A percentile compares a stretch with the other conserved stretches of the same genome.
phyloP scores from a whole-genome alignment of 2,329 filamentous ascomycete genomes.

The Penicillium sp. region DNA sequence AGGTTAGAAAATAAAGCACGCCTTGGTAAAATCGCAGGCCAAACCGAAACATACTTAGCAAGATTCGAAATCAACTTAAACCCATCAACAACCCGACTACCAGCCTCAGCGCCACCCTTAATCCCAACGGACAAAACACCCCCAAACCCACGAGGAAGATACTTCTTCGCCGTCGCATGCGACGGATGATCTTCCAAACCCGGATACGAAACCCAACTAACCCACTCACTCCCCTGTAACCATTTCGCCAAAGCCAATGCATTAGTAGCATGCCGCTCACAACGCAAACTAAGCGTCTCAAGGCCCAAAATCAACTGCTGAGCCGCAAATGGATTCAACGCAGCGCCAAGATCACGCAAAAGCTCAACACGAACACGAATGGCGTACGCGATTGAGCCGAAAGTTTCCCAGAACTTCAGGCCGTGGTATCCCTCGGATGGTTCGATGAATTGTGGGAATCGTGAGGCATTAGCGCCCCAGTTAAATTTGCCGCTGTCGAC shows the following conservation, averaged over 20 bases:
- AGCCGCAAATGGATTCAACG: constrained; percentile 86
- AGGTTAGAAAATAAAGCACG: constrained; percentile 13
- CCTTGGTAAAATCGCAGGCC: not conserved
- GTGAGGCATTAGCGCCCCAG: constrained; percentile 81
- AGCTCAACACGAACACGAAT: constrained; percentile 88
- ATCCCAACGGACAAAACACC: constrained; percentile 93
- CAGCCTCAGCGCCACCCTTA: constrained; percentile 82
- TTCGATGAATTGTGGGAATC: constrained; percentile 93
- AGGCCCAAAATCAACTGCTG: constrained; percentile 88
- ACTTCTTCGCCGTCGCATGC: constrained; percentile 82
- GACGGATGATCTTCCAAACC: constrained; percentile 81
- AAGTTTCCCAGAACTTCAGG: constrained; percentile 79
- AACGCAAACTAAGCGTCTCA: constrained; percentile 86
- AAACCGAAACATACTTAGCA: constrained; percentile 68
- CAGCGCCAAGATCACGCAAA: constrained; percentile 80
- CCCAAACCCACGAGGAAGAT: constrained; percentile 81
- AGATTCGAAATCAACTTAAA: constrained; percentile 96
- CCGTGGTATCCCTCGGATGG: constrained; percentile 66
- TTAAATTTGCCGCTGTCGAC: constrained; percentile 91
- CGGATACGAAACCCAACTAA: constrained; percentile 92
- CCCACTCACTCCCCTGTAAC: constrained; percentile 80
- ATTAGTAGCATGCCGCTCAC: constrained; percentile 85
- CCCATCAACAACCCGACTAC: constrained; percentile 85
- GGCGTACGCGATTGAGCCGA: constrained; percentile 82
- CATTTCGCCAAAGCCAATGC: constrained; percentile 78